A percentile compares a stretch with the other conserved stretches of the same genome.
Evolutionary conservation across 169 alveolate genomes (phyloP).

Genomic region (Plasmodium malariae): DNA sequence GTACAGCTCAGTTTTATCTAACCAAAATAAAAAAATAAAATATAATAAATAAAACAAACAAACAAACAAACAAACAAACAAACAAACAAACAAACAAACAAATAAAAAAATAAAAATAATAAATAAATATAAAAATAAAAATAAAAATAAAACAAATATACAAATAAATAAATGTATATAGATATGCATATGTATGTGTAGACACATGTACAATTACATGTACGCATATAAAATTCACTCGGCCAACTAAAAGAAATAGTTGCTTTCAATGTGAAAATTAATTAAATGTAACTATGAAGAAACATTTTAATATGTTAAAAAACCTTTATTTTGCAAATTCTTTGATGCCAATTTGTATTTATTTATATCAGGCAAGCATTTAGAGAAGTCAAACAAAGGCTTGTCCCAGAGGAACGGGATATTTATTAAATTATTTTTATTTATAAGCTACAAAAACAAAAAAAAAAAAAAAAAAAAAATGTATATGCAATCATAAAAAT

Average conservation of each 20-base stretch:
- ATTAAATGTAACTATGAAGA: not conserved
- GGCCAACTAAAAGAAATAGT: not conserved
- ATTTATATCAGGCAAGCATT: conserved; percentile 57
- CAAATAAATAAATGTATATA: not conserved
- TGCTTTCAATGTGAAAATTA: not conserved
- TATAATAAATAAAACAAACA: not conserved
- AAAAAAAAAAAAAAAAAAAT: conserved; percentile 22
- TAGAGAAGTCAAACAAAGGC: conserved; percentile 49
- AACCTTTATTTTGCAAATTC: conserved; percentile 25
- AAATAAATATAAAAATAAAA: no score
- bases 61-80: not conserved
- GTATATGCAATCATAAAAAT: no score
- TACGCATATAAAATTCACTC: not conserved
- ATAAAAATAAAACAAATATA: not conserved
- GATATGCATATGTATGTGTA: not conserved
- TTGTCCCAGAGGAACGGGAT: conserved; percentile 55
- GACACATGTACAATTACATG: not conserved
- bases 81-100: no score
- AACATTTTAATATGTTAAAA: not conserved
- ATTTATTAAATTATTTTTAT: conserved; percentile 30
- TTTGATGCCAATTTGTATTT: conserved; percentile 33
- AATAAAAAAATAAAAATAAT: no score
- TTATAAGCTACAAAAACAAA: conserved; percentile 28
- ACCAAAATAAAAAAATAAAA: not conserved
- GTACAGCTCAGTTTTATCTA: conserved; percentile 10